Evolutionary conservation across 73 alveolate genomes (phyloP).

Genomic region (Blepharisma japonicum): DNA sequence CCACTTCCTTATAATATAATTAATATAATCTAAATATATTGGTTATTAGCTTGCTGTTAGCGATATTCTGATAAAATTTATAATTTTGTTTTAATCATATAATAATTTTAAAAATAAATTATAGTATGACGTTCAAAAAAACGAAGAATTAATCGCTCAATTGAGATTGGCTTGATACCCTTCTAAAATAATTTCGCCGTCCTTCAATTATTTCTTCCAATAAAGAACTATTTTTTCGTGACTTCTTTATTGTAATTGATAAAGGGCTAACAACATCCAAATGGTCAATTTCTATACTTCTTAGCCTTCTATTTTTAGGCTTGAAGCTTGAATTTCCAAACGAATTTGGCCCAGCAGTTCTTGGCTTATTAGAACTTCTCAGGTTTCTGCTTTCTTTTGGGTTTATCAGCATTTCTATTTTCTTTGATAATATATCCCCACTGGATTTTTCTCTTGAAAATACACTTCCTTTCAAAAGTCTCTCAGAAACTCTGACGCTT

Average conservation of each 20-base stretch:
- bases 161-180: too few species aligned
- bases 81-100: too few species aligned
- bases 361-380: background rate
- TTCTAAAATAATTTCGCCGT: background rate
- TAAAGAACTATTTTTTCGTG: background rate
- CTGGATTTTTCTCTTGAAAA: too few species aligned
- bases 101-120: too few species aligned
- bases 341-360: background rate
- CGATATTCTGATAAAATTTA: too few species aligned
- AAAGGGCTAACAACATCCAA: conserved; percentile 2
- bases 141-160: too few species aligned
- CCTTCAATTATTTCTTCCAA: conserved; percentile 23
- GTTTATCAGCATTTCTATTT: too few species aligned
- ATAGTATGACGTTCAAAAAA: too few species aligned
- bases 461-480: background rate
- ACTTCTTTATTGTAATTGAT: background rate
- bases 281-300: background rate
- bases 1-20: too few species aligned
- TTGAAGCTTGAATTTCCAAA: background rate
- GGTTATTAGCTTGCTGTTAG: too few species aligned
- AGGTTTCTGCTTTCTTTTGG: background rate
- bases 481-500: conserved; percentile 2
- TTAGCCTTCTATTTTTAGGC: background rate
- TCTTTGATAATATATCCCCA: too few species aligned
- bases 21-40: too few species aligned